Base-by-base conservation (phyloP, 73 alveolate species). In the Paramecium primaurelia region DNA sequence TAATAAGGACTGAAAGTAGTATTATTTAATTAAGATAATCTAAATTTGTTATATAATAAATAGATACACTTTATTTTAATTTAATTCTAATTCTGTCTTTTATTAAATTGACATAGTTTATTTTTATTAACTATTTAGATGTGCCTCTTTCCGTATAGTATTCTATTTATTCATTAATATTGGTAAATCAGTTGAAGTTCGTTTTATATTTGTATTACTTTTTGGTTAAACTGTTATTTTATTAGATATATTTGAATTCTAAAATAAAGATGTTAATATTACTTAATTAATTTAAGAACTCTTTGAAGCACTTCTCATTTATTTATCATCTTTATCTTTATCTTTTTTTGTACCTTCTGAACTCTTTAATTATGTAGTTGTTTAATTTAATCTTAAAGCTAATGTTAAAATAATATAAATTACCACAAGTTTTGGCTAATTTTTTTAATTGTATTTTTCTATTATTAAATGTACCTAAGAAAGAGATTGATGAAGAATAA, bases 391-490 rank as follows among this genome's bases (percentile, higher is more conserved):
- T 95, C 99, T 97, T 10, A 97, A 89, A 14, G 99, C 99, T 59
- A 99, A 97, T 54, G 10, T 6, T 40, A 8, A 20, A 58, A 20
- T 3, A 58, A 20, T 58, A 2, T 4, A 58, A 16, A 58, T 11
- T 58, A 58, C 73, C 73, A 58, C 73, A 58, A 25, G 87, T 92
- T 89, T 98, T 98, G n/a, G 99, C 99, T 37, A 98, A 95, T 86
- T 98, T 97, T 84, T 98, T 98, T 88, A 98, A 84, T 86, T 97
- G 96, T 77, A 95, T 83, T 47, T 92, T 95, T 96, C 99, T 97
- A 93, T 98, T 98, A 94, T 98, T 98, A 93, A 94, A 97, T 83
- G 98, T 93, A 9, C 99, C 99, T 34, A 98, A 94, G 86, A 97
- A 97, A 8, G 99, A 93, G 92, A 86, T 92, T 94, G 90, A 97